phyloP scores from a whole-genome alignment of 805 yeast species.

The Teunomyces funiuensis region DNA sequence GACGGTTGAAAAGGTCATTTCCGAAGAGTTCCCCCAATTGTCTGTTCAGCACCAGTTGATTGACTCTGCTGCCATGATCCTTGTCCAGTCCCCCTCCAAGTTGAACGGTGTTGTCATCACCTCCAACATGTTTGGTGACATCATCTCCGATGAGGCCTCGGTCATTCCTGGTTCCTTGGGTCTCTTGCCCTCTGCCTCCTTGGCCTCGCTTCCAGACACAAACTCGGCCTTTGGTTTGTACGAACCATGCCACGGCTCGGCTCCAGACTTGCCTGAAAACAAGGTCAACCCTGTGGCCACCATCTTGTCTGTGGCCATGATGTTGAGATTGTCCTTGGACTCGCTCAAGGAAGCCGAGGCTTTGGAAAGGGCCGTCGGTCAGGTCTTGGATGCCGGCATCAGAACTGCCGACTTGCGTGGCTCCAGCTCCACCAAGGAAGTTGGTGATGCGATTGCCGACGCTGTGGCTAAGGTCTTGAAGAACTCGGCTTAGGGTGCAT shows the following conservation, averaged over 20 bases:
- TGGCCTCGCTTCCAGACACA: constrained; percentile 95
- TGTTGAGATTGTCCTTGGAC: constrained; percentile 88
- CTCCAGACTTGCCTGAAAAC: constrained; percentile 86
- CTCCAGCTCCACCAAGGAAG: constrained; percentile 76
- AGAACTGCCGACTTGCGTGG: constrained; percentile 95
- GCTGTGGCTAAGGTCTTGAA: constrained; percentile 60
- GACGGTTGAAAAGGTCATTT: constrained; percentile 82
- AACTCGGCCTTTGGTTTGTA: constrained; percentile 93
- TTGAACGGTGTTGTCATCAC: constrained; percentile 93
- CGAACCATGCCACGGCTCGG: constrained; percentile 98
- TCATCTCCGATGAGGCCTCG: constrained; percentile 95
- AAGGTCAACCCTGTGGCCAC: constrained; percentile 96
- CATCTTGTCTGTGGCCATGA: constrained; percentile 94
- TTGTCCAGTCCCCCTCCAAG: constrained; percentile 86
- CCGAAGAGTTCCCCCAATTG: constrained; percentile 87
- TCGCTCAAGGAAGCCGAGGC: constrained; percentile 82
- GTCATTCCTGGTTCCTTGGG: constrained; percentile 98
- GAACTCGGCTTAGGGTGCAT: constrained; percentile 11
- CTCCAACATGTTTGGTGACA: constrained; percentile 97
- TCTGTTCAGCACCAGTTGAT: constrained; percentile 90
- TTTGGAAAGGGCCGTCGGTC: constrained; percentile 82
- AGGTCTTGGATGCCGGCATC: constrained; percentile 77
- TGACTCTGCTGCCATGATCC: constrained; percentile 98
- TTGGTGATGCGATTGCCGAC: constrained; percentile 88
- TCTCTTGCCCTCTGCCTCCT: constrained; percentile 90